Conservation (phyloP, 768 basidiomycete species). For the Mrakia gelida region DNA sequence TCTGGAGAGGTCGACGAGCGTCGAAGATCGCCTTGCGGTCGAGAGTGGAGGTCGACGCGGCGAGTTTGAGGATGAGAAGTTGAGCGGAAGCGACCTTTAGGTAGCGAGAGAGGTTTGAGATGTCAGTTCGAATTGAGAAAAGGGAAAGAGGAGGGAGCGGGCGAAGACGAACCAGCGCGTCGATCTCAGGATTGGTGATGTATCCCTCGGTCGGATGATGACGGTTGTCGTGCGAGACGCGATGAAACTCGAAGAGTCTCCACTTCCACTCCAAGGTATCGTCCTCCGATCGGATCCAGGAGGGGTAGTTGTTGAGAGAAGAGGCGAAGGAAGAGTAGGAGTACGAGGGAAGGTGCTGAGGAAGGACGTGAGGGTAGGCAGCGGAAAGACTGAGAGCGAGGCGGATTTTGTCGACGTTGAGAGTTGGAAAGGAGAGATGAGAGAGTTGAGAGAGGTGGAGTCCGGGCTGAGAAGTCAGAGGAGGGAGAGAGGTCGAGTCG, state of each 20-base stretch:
- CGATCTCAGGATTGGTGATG: not conserved
- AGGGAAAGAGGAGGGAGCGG: not conserved
- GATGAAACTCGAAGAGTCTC: not conserved
- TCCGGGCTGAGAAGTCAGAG: not conserved
- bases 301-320: not conserved
- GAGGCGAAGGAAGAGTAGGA: not conserved
- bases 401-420: not conserved
- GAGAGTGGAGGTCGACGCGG: not conserved
- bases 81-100: not conserved
- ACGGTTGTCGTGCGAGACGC: not conserved
- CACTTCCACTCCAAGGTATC: not conserved
- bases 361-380: not conserved
- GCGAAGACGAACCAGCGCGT: not conserved
- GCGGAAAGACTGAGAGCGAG: not conserved
- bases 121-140: not conserved
- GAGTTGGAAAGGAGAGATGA: not conserved
- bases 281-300: not conserved
- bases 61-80: not conserved
- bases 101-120: not conserved
- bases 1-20: not conserved
- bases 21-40: not conserved
- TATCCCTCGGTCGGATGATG: not conserved
- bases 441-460: not conserved
- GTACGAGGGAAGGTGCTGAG: not conserved
- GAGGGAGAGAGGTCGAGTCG: not conserved